Base-by-base conservation (phyloP, 2,329 filamentous ascomycete genomes). In the Ophiostoma quercus region DNA sequence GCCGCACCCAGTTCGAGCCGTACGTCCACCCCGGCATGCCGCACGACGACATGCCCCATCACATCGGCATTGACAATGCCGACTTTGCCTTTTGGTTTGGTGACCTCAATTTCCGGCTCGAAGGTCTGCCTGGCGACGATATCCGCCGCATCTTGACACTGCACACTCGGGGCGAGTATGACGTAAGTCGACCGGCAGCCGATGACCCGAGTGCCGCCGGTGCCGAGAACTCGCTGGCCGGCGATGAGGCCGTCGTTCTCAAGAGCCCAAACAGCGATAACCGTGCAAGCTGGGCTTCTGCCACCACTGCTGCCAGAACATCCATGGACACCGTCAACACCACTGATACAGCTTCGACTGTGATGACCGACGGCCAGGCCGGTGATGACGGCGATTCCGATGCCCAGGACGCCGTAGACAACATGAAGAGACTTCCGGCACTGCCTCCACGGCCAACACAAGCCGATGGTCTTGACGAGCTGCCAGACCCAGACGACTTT, bases 81-180 rank as follows among this genome's bases (percentile, higher is more conserved):
- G 95, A 99, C 76, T 93, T 97, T 79, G 88, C 89, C 0, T 97
- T 99, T 76, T 98, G 94, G 92, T 92, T 97, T 76, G 95, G 95
- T 7, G 95, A 99, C 78, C 83, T 99, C 60, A 99, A 99, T 77
- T 99, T 97, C 77, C 88, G 95, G 41, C 84, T 99, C 0, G 92
- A 96, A 67, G 92, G 90, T 63, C 86, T 98, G 67, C 92, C 94
- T 0, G 94, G 93, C 0, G 91, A 95, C 51, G 95, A 99, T 77
- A 95, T 99, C 66, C 87, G 94, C 41, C 87, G 91, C 66, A 81
- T 98, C 7, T 83, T 99, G 51, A 91, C 90, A 76, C 84, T 97
- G 4, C 94, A 97, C 78, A 90, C 92, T 0, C 84, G 85, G 43
- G 92, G 92, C 71, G 89, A 94, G 79, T 93, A 94, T 77, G 88